These are phyloP conservation scores for Starmera pachycereana DNA, from an alignment of 805 yeast genomes.

Conservation along the genomic window DNA sequence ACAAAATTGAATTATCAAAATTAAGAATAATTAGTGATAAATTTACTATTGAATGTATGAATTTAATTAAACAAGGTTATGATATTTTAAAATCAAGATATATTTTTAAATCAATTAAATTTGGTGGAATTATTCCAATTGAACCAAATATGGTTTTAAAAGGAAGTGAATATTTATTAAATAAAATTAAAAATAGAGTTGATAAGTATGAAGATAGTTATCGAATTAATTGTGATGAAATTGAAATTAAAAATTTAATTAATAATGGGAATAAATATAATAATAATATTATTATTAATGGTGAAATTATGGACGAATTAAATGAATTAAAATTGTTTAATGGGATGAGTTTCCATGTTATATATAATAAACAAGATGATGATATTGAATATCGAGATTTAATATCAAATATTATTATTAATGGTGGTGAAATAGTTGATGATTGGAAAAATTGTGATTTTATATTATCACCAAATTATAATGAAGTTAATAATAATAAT, in stretches of 20 bases:
- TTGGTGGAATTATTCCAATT: constrained; percentile 31
- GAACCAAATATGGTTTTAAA: constrained; percentile 52
- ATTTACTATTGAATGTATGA: constrained; percentile 27
- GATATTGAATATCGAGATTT: constrained; percentile 9
- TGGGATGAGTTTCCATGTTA: constrained; percentile 23
- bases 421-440: constrained; percentile 33
- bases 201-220: constrained; percentile 62
- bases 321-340: constrained; percentile 23
- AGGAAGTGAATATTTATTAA: constrained; percentile 24
- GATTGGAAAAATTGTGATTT: no score
- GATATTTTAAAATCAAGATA: constrained; percentile 62
- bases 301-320: constrained; percentile 6
- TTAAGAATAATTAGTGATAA: constrained; percentile 28
- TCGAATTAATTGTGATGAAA: constrained; percentile 7
- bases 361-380: no score
- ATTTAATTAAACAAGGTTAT: constrained; percentile 34
- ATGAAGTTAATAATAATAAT: no score
- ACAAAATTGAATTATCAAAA: constrained; percentile 6
- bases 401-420: constrained; percentile 21
- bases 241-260: neutral
- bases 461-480: no score
- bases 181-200: constrained; percentile 23
- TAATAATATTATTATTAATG: constrained; percentile 7
- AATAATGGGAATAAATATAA: neutral
- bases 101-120: constrained; percentile 55